These are phyloP conservation scores for Rhizophagus clarus DNA, from an alignment of 192 early-diverging fungal species.

Conservation along the genomic window DNA sequence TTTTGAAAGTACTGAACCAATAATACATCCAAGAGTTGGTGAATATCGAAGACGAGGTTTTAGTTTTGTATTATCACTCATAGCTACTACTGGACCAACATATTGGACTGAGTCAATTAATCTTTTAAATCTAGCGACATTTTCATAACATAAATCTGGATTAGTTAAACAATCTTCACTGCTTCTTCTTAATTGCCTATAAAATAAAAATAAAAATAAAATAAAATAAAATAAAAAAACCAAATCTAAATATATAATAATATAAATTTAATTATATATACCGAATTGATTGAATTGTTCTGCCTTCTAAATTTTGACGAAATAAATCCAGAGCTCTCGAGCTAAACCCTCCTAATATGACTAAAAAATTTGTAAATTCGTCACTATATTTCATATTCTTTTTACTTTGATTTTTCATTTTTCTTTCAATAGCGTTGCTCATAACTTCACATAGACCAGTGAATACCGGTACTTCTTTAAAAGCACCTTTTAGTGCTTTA, in stretches of 20 bases:
- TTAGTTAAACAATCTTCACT: slow-evolving; percentile 30
- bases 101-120: slow-evolving; percentile 24
- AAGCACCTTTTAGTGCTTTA: too few relatives aligned
- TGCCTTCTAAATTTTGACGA: not conserved
- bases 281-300: too few relatives aligned
- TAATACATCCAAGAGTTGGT: slow-evolving; percentile 63
- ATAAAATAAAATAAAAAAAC: too few relatives aligned
- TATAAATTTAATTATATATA: too few relatives aligned
- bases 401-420: not conserved
- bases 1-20: not conserved
- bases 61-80: slow-evolving; percentile 29
- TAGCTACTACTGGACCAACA: slow-evolving; percentile 41
- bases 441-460: too few relatives aligned
- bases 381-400: not conserved
- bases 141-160: slow-evolving; percentile 36
- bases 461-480: too few relatives aligned
- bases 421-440: not conserved
- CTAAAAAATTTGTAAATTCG: not conserved
- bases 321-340: not conserved
- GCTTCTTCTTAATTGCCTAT: not conserved
- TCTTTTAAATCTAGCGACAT: slow-evolving; percentile 38
- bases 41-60: slow-evolving; percentile 50
- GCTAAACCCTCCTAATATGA: not conserved
- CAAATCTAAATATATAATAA: too few relatives aligned
- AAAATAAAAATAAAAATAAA: too few relatives aligned